These are phyloP conservation scores for Penicillium sp. DNA, from an alignment of 2,329 filamentous ascomycete genomes.

Conservation along the genomic window DNA sequence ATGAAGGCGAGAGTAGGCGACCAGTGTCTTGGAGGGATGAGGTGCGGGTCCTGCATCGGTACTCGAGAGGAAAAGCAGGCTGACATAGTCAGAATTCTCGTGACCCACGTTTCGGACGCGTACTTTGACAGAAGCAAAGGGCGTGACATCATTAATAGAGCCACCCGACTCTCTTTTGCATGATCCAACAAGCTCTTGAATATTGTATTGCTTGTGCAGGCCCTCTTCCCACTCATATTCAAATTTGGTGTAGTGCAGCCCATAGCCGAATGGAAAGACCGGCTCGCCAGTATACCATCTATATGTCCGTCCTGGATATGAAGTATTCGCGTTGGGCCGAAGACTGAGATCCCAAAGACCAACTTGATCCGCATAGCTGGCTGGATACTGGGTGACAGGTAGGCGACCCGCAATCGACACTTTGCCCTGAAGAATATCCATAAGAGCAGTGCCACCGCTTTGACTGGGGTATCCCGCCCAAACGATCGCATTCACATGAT, in stretches of 20 bases:
- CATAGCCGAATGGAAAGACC: slow-evolving; percentile 35
- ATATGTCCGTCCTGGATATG: slow-evolving; percentile 34
- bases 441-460: slow-evolving; percentile 31
- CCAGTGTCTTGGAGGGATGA: slow-evolving; percentile 8
- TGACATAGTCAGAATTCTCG: slow-evolving; percentile 5
- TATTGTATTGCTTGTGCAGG: not conserved
- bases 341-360: slow-evolving; percentile 32
- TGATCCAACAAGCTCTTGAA: not conserved
- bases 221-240: slow-evolving; percentile 3
- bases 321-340: slow-evolving; percentile 18
- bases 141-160: not conserved
- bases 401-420: slow-evolving; percentile 33
- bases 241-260: slow-evolving; percentile 38
- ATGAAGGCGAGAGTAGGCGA: slow-evolving; percentile 5
- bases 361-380: slow-evolving; percentile 37
- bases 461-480: slow-evolving; percentile 39
- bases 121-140: not conserved
- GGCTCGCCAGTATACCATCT: slow-evolving; percentile 32
- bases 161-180: not conserved
- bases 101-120: slow-evolving; percentile 2
- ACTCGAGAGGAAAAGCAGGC: slow-evolving; percentile 6
- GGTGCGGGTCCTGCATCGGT: slow-evolving; percentile 7
- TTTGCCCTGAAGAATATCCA: slow-evolving; percentile 34
- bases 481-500: slow-evolving; percentile 29
- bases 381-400: slow-evolving; percentile 30